A percentile compares a stretch with the other conserved stretches of the same genome.
Conservation (phyloP, 768 basidiomycete genomes). For the Pleurotus sapidus region DNA sequence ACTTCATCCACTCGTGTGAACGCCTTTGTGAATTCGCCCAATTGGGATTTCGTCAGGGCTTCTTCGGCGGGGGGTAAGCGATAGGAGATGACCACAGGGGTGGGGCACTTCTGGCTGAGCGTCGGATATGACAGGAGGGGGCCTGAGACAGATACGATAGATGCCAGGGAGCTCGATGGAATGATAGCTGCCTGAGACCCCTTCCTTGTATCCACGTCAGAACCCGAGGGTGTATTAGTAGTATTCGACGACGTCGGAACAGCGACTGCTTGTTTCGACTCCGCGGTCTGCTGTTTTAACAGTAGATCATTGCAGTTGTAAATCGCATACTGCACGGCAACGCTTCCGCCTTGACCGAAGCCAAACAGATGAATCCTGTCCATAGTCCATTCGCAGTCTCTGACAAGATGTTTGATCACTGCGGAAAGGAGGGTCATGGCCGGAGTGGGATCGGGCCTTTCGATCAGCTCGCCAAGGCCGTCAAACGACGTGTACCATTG, state of each 20-base stretch:
- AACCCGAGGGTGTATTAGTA: background rate
- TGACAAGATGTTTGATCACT: conserved; percentile 53
- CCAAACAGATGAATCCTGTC: conserved; percentile 82
- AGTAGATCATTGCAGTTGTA: conserved; percentile 47
- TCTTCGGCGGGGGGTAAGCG: conserved; percentile 45
- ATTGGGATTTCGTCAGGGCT: conserved; percentile 39
- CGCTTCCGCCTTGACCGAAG: conserved; percentile 83
- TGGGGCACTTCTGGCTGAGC: conserved; percentile 43
- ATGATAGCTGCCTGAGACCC: conserved; percentile 14
- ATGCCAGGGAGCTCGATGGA: conserved; percentile 35
- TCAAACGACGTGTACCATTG: conserved; percentile 90
- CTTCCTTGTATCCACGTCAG: background rate
- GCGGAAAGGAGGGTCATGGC: conserved; percentile 55
- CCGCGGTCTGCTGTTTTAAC: conserved; percentile 13
- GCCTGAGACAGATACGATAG: conserved; percentile 67
- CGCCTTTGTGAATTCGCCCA: conserved; percentile 59
- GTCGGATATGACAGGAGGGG: conserved; percentile 81
- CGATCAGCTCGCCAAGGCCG: conserved; percentile 67
- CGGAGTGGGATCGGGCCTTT: conserved; percentile 68
- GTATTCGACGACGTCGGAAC: background rate
- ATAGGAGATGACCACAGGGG: conserved; percentile 61
- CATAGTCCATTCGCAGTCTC: conserved; percentile 63
- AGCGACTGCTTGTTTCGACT: background rate
- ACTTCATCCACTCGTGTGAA: conserved; percentile 51
- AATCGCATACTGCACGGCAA: conserved; percentile 68